These are phyloP conservation scores for Podospora bellae-mahoneyi DNA, from an alignment of 495 filamentous ascomycete genomes.

Conservation along the genomic window DNA sequence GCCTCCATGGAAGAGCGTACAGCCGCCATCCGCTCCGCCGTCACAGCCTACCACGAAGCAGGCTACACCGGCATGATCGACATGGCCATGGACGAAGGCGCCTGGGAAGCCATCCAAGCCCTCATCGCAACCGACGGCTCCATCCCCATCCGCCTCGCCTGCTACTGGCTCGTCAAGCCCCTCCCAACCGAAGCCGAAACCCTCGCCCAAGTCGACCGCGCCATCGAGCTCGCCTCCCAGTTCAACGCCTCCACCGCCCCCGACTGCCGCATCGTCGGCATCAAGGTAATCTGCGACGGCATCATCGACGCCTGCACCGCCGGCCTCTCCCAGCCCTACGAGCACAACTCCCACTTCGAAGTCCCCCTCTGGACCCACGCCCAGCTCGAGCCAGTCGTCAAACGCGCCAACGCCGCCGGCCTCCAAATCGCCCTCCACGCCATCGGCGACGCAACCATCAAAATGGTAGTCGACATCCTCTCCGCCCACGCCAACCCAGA, in stretches of 20 bases:
- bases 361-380: conserved; percentile 56
- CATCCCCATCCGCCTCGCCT: conserved; percentile 58
- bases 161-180: conserved; percentile 60
- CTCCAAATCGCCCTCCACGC: conserved; percentile 65
- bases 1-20: conserved; percentile 53
- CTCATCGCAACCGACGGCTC: conserved; percentile 39
- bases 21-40: conserved; percentile 47
- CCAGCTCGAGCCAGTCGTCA: conserved; percentile 53
- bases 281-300: conserved; percentile 67
- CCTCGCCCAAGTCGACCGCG: conserved; percentile 55
- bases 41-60: conserved; percentile 49
- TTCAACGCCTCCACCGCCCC: conserved; percentile 48
- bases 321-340: conserved; percentile 58
- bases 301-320: conserved; percentile 67
- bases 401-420: conserved; percentile 50
- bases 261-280: conserved; percentile 58
- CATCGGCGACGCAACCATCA: conserved; percentile 59
- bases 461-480: conserved; percentile 54
- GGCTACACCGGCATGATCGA: conserved; percentile 65
- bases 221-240: conserved; percentile 50
- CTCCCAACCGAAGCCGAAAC: conserved; percentile 40
- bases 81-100: conserved; percentile 66
- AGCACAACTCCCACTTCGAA: conserved; percentile 41
- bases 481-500: conserved; percentile 42
- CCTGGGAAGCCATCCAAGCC: conserved; percentile 55